phyloP scores from a whole-genome alignment of 371 early-diverging fungal species.

The Rhizopus delemar region DNA sequence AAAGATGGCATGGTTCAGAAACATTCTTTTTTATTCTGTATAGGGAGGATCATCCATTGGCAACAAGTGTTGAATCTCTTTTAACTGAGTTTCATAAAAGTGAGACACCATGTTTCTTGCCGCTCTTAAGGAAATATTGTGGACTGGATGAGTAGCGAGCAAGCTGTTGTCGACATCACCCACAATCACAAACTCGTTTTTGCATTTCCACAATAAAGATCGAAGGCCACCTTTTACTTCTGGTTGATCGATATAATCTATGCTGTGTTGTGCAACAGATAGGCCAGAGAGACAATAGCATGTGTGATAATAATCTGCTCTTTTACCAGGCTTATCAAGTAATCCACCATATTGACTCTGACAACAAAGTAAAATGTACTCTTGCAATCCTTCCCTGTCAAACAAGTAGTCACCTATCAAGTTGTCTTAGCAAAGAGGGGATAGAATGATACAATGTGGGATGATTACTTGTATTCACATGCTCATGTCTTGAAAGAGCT shows the following conservation, averaged over 20 bases:
- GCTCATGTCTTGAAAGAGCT: constrained; percentile 16
- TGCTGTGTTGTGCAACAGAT: constrained; percentile 62
- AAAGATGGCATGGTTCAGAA: too few species aligned
- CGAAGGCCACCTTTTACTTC: constrained; percentile 30
- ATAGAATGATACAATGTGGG: too few species aligned
- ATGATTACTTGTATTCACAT: not conserved
- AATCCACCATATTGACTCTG: constrained; percentile 84
- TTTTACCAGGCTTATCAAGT: constrained; percentile 87
- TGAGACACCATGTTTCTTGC: constrained; percentile 45
- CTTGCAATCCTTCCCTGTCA: constrained; percentile 78
- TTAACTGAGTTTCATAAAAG: constrained; percentile 37
- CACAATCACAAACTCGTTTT: constrained; percentile 47
- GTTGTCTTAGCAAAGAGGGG: not conserved
- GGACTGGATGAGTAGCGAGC: constrained; percentile 63
- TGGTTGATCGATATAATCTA: constrained; percentile 31
- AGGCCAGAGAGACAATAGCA: constrained; percentile 92
- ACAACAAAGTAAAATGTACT: constrained; percentile 86
- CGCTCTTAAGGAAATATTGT: constrained; percentile 51
- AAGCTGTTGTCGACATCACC: constrained; percentile 56
- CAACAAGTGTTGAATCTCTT: constrained; percentile 15
- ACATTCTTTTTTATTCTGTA: constrained; percentile 9
- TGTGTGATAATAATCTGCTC: constrained; percentile 93
- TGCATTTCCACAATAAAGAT: constrained; percentile 39
- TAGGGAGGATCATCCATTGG: constrained; percentile 39
- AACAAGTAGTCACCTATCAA: constrained; percentile 42